Base-by-base conservation (phyloP, 1,284 basidiomycete genomes). In the Naganishia sp. region DNA sequence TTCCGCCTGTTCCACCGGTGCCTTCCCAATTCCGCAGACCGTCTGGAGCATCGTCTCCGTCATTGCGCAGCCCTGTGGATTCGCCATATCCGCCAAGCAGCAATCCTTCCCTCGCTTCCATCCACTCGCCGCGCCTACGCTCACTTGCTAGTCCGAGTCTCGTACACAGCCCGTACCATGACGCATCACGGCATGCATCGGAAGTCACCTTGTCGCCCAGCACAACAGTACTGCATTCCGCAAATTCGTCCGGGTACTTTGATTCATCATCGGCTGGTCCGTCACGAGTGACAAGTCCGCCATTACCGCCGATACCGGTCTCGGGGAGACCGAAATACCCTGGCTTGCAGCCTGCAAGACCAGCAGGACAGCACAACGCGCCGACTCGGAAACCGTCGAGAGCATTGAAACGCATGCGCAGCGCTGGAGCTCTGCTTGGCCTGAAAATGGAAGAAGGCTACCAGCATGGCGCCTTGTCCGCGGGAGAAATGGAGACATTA, bases 391-490 rank as follows among this genome's bases (percentile, higher is more conserved):
- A 59, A 33, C 56, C 52, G 16, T 48, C 52, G 18, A 53, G 55
- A 31, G 46, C 52, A 10, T 21, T 65, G 13, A 54, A 55, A 18
- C 87, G 86, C 75, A 92, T 93, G 90, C 90, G 90, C 77, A 91
- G 89, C 74, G 90, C 90, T 13, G 90, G 90, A 33, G 88, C 90
- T 72, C 80, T 92, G 44, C 84, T 77, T 31, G 68, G 69, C 25
- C 43, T 66, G n/a, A 55, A 63, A 45, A 31, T 48, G 10, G 56
- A 59, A 11, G 25, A 59, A n/a, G 44, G 44, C 52, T 50, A 31
- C 36, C 28, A 44, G 31, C 25, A 25, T 45, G 43, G 55, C 21
- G 33, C 18, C 9, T 11, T 33, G 45, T 11, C 44, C 28, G 11
- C 56, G 2, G 56, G 56, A 36, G 21, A 43, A 3, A 48, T 59